These are phyloP conservation scores for Wickerhamomyces silvicola DNA, from an alignment of 805 yeast genomes.

Conservation along the genomic window DNA sequence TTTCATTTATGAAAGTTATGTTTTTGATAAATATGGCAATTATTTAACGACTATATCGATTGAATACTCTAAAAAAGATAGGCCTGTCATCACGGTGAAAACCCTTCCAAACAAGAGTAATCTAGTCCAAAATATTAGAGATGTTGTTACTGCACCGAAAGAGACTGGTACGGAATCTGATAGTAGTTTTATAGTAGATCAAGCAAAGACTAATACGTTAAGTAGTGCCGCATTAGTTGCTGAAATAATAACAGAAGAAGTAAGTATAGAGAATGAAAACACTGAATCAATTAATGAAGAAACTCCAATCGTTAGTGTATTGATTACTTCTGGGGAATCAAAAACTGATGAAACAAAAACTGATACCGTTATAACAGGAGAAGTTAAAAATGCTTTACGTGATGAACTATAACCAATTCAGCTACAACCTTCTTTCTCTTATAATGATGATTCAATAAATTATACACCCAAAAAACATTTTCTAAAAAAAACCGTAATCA, in stretches of 20 bases:
- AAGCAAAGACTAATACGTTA: no score
- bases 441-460: background rate
- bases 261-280: no score
- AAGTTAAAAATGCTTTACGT: background rate
- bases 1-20: conserved; percentile 2
- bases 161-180: no score
- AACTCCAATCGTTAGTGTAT: no score
- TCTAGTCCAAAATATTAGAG: background rate
- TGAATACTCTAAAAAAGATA: background rate
- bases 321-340: background rate
- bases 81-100: background rate
- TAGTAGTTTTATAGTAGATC: no score
- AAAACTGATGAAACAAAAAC: background rate
- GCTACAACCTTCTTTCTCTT: background rate
- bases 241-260: no score
- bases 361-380: no score
- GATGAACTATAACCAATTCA: background rate
- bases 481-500: background rate
- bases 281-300: no score
- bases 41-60: conserved; percentile 1
- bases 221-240: no score
- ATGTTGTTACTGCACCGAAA: no score
- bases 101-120: background rate
- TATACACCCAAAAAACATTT: background rate
- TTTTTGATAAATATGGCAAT: conserved; percentile 4